These are phyloP conservation scores for Peltaster fructicola DNA, from an alignment of 2,329 filamentous ascomycete genomes.

Conservation along the genomic window DNA sequence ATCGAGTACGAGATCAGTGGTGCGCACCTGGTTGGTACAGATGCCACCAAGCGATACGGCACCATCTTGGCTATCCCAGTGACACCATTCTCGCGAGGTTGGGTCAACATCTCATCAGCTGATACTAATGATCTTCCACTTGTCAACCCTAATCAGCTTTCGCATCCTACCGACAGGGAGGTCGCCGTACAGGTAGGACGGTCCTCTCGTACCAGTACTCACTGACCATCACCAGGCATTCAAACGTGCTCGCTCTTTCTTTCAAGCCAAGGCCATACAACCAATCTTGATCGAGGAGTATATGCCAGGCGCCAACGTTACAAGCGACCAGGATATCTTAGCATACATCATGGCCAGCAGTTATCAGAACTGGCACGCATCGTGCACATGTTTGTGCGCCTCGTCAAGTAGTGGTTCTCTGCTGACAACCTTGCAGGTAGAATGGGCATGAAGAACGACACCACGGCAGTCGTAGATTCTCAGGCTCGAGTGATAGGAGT, in stretches of 20 bases:
- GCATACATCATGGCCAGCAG: slow-evolving; percentile 5
- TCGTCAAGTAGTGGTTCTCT: too few relatives aligned
- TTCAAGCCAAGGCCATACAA: slow-evolving; percentile 4
- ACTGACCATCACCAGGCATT: slow-evolving; percentile 3
- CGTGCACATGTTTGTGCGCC: slow-evolving; percentile 8
- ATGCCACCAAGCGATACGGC: slow-evolving; percentile 1
- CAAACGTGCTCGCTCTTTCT: slow-evolving; percentile 5
- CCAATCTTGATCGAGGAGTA: slow-evolving; percentile 4
- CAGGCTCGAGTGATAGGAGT: slow-evolving; percentile 22
- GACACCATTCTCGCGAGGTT: slow-evolving; percentile 1
- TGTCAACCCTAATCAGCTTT: slow-evolving; percentile 1
- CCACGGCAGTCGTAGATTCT: slow-evolving; percentile 20
- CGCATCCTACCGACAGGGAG: slow-evolving; percentile 13
- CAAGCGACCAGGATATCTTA: slow-evolving; percentile 7
- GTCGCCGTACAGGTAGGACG: too few relatives aligned
- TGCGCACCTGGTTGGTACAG: neutral
- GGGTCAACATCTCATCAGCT: slow-evolving; percentile 2
- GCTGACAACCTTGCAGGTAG: too few relatives aligned
- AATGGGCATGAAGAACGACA: slow-evolving; percentile 16
- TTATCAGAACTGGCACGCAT: slow-evolving; percentile 7
- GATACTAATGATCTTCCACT: neutral
- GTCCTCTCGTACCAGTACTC: too few relatives aligned
- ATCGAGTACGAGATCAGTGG: slow-evolving; percentile 1
- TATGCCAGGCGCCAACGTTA: slow-evolving; percentile 7
- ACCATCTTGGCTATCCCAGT: slow-evolving; percentile 1